Evolutionary conservation across 2,329 filamentous ascomycete species (phyloP), one percentile per base, ranked within the genome.

Genomic region (Aspergillus sp.): DNA sequence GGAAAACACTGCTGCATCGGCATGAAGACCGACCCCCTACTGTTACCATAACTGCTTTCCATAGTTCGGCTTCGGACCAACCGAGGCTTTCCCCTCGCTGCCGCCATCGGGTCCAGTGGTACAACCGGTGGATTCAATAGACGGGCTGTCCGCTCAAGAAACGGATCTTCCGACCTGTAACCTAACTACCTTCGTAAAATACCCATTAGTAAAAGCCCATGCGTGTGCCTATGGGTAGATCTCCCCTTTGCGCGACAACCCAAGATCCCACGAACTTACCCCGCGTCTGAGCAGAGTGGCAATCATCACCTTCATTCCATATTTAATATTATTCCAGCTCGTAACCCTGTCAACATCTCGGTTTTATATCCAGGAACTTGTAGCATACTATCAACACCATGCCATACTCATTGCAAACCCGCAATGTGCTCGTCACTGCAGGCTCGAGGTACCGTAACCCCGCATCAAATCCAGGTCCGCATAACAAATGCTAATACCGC

Each of bases 341-440:
- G 12, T 44, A 20, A 30, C 41, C 18, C 20, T 22, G 13, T 13
- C 17, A 32, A 18, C 18, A 26, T 11, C 36, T 48, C 13, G 30
- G 7, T 24, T 18, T 42, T 20, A 17, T 13, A 26, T 26, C 7
- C 18, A 38, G 9, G 26, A 30, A 30, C 8, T 30, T 11, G 26
- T 30, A 30, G 5, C 9, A 17, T n/a, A 15, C 24, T 18, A 51
- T 32, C 32, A n/a, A 11, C 42, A 48, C 17, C 42, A 57, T 57
- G 55, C 55, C 55, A 13, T 57, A 57, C 49, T 42, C 55, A n/a
- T 39, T 57, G 9, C 55, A 53, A 32, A 39, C 49, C 26, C 55
- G 55, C 39, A 57, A 53, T 39, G 55, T 58, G 20, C 56, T 52
- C 30, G 42, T 55, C 15, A 51, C 56, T 12, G 52, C 56, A 34